A percentile compares a stretch with the other conserved stretches of the same genome.
Evolutionary conservation across 2,329 filamentous ascomycete genomes (phyloP).

Genomic region (Trichoderma atrobrunneum): DNA sequence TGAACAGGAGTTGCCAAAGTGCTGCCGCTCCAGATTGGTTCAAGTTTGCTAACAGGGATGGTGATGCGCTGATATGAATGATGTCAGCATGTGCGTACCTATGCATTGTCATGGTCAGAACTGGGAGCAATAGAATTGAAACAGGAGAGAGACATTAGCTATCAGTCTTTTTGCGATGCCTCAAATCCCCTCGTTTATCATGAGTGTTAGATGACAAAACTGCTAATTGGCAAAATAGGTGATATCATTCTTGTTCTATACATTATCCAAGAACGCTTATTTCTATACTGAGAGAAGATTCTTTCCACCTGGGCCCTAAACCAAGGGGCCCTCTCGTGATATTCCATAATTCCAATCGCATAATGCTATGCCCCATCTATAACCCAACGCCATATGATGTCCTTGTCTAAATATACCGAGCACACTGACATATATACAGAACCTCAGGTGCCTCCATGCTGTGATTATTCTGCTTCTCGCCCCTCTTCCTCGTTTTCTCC

Average conservation of each 20-base stretch:
- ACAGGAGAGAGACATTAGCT: background rate
- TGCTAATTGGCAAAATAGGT: background rate
- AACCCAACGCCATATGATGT: background rate
- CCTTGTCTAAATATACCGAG: background rate
- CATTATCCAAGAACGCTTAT: background rate
- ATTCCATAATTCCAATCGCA: background rate
- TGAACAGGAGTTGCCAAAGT: conserved; percentile 17
- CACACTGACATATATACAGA: background rate
- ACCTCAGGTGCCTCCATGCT: background rate
- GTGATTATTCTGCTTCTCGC: background rate
- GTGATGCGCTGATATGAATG: background rate
- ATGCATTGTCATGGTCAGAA: background rate
- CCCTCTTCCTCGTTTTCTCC: background rate
- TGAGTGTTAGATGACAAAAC: background rate
- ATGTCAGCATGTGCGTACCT: background rate
- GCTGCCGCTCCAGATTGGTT: background rate
- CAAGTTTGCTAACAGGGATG: background rate
- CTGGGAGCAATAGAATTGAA: background rate
- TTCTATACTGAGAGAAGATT: background rate
- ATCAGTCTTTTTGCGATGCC: background rate
- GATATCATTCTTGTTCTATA: background rate
- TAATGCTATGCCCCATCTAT: background rate
- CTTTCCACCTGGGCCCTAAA: background rate
- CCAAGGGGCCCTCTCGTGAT: background rate
- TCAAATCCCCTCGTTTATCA: background rate